Base-by-base conservation (phyloP, 2,329 filamentous ascomycete genomes). In the Cladosporium cucumerinum region DNA sequence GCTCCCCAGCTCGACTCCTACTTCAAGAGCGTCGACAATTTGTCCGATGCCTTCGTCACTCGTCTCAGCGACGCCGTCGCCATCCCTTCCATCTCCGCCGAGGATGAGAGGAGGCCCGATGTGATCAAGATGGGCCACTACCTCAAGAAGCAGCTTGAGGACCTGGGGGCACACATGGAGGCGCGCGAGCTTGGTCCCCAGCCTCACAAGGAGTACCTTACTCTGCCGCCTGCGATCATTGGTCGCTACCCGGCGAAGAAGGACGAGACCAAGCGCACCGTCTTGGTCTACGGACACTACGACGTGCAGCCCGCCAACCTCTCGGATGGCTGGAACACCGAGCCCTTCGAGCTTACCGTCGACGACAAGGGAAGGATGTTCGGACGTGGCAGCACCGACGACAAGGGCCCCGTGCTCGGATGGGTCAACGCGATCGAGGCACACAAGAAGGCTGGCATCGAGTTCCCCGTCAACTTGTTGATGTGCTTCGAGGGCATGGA, bases 401-500 rank as follows among this genome's bases (percentile, higher is more conserved):
- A 99, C 82, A 99, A 99, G 84, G 95, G 95, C 1, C 95, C 95
- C 21, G 94, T 99, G 28, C 84, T 99, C 64, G 95, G 95, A 72
- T 99, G 95, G 95, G 79, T 99, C 71, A 99, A 99, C 77, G 93
- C 93, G 71, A 98, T 99, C 70, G 93, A 99, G 81, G 93, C 95
- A 49, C 95, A 99, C 83, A 89, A 97, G 80, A 95, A 96, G 84
- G 93, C 93, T 39, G 92, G 92, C 65, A 84, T 98, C 54, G 94
- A 97, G 60, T 92, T 99, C 77, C 95, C 95, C 10, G 95, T 99
- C 75, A 99, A 99, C 82, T 85, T 99, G 70, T 87, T 99, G 69
- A 98, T 97, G 92, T 99, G 95, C 84, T 98, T 99, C 73, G 95
- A 99, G 84, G 95, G 95, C 57, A 99, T 99, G 95, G 95, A 99